phyloP scores from a whole-genome alignment of 164 flowering plant genomes.

The Macadamia tetraphylla region DNA sequence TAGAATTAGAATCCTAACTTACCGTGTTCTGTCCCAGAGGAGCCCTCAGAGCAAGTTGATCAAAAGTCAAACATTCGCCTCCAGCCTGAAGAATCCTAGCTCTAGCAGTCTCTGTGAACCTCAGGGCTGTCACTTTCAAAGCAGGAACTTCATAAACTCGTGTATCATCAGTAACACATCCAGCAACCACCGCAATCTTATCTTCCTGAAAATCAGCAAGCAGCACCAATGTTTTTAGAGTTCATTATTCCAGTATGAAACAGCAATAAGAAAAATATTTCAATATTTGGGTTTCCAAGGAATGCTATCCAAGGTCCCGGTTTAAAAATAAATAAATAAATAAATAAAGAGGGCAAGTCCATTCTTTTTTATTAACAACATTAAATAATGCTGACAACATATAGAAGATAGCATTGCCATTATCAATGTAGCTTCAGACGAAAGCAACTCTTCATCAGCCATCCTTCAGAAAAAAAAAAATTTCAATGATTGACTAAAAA shows the following conservation, averaged over 20 bases:
- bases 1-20: not conserved
- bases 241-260: not conserved
- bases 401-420: too few relatives aligned
- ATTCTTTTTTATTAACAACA: too few relatives aligned
- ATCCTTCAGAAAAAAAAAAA: too few relatives aligned
- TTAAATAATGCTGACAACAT: too few relatives aligned
- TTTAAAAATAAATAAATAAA: too few relatives aligned
- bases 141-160: not conserved
- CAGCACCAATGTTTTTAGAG: not conserved
- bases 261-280: not conserved
- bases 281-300: too few relatives aligned
- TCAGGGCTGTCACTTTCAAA: not conserved
- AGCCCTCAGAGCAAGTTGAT: not conserved
- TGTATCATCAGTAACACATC: not conserved
- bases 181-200: conserved; percentile 1
- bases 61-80: conserved; percentile 1
- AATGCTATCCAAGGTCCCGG: too few relatives aligned
- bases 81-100: not conserved
- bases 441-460: too few relatives aligned
- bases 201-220: not conserved
- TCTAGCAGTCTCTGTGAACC: not conserved
- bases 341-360: too few relatives aligned
- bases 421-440: too few relatives aligned
- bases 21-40: not conserved
- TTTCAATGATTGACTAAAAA: too few relatives aligned